Percentiles rank a stretch among this genome's conserved stretches.
phyloP scores from a whole-genome alignment of 2,329 filamentous ascomycete genomes.

The Phoma herbarum region DNA sequence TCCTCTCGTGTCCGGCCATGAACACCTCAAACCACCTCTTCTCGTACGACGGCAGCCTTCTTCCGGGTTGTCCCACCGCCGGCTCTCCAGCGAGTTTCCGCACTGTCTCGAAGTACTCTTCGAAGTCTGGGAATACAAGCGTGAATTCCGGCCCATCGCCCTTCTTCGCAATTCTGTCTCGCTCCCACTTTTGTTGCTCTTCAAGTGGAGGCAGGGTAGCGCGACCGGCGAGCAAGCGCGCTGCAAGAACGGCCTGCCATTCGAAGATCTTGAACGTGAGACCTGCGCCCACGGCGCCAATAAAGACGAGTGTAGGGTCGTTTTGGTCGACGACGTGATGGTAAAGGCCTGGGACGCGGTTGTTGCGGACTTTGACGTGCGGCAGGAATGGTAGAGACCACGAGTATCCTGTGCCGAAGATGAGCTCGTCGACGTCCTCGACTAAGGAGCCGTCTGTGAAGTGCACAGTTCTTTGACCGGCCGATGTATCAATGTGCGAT shows the following conservation, averaged over 20 bases:
- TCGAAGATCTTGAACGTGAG: constrained; percentile 75
- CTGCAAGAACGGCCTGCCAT: constrained; percentile 71
- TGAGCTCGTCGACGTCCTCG: constrained; percentile 66
- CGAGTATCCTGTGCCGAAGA: constrained; percentile 73
- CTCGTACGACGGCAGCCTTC: constrained; percentile 56
- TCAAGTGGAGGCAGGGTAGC: constrained; percentile 59
- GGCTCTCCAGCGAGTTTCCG: constrained; percentile 61
- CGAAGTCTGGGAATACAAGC: constrained; percentile 68
- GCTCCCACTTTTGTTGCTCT: constrained; percentile 66
- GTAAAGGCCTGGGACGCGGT: constrained; percentile 65
- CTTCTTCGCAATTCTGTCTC: constrained; percentile 60
- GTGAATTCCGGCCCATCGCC: constrained; percentile 68
- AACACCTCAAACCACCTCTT: constrained; percentile 61
- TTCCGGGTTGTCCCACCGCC: constrained; percentile 53
- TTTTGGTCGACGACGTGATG: constrained; percentile 65
- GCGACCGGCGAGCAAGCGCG: constrained; percentile 65
- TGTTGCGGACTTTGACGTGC: constrained; percentile 61
- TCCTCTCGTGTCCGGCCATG: constrained; percentile 62
- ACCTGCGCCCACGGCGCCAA: constrained; percentile 62
- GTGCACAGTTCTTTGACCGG: constrained; percentile 58
- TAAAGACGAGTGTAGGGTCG: constrained; percentile 65
- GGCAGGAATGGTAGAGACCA: constrained; percentile 68
- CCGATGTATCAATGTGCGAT: constrained; percentile 49
- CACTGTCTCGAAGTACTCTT: constrained; percentile 69
- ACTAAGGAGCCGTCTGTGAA: constrained; percentile 65